phyloP scores from a whole-genome alignment of 768 basidiomycete genomes.

The Hypsizygus marmoreus region DNA sequence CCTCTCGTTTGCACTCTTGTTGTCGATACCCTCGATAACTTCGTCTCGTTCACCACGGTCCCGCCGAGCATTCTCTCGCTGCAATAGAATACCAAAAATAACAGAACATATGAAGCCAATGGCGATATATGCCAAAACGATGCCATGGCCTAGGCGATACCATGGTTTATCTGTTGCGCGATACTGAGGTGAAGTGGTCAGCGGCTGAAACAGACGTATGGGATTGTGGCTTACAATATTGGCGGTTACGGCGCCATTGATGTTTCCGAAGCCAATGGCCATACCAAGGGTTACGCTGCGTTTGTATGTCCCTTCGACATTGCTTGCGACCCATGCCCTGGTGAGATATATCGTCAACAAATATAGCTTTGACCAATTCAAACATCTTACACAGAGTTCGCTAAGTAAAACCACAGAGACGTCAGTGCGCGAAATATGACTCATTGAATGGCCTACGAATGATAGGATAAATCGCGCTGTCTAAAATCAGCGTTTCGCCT shows the following conservation, averaged over 20 bases:
- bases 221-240: slow-evolving; percentile 53
- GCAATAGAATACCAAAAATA: slow-evolving; percentile 48
- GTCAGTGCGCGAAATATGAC: not conserved
- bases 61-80: slow-evolving; percentile 59
- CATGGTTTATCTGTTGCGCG: slow-evolving; percentile 64
- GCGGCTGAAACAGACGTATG: not conserved
- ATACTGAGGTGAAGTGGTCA: slow-evolving; percentile 44
- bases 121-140: slow-evolving; percentile 69
- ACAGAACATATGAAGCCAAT: slow-evolving; percentile 61
- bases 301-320: slow-evolving; percentile 75
- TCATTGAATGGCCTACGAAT: slow-evolving; percentile 38
- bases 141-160: slow-evolving; percentile 69
- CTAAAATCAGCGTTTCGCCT: not conserved
- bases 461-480: slow-evolving; percentile 52
- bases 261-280: slow-evolving; percentile 69
- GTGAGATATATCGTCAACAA: slow-evolving; percentile 15
- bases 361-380: not conserved
- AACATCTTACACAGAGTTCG: slow-evolving; percentile 50
- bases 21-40: slow-evolving; percentile 52
- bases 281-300: slow-evolving; percentile 69
- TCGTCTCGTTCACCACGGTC: slow-evolving; percentile 73
- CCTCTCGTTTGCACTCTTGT: slow-evolving; percentile 42
- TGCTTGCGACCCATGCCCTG: slow-evolving; percentile 73
- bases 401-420: slow-evolving; percentile 22
- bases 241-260: slow-evolving; percentile 68